Conservation (phyloP, 768 basidiomycete species). For the Neoboletus magnificus region DNA sequence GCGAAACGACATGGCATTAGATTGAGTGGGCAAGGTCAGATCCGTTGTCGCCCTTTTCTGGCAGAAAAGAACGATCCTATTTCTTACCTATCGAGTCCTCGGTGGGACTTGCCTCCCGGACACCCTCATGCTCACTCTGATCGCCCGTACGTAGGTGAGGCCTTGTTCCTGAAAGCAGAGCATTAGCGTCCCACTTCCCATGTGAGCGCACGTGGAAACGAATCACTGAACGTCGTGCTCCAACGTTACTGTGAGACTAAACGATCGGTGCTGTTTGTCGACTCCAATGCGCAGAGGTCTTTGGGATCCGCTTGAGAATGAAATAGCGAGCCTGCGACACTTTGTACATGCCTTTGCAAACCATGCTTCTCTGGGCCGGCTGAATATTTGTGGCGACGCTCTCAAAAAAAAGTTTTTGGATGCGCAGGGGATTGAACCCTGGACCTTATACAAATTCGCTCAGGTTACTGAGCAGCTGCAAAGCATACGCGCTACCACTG, state of each 20-base stretch:
- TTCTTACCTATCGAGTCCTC: neutral
- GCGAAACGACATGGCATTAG: neutral
- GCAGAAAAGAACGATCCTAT: neutral
- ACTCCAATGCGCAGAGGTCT: neutral
- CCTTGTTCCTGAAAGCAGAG: neutral
- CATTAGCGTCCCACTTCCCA: neutral
- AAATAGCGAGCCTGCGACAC: too few relatives aligned
- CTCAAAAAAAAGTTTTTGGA: constrained; percentile 31
- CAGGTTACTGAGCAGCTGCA: constrained; percentile 23
- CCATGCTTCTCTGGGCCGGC: too few relatives aligned
- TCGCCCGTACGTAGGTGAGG: neutral
- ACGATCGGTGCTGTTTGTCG: neutral
- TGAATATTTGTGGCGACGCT: too few relatives aligned
- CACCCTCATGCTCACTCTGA: neutral
- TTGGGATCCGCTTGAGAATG: neutral
- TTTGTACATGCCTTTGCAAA: too few relatives aligned
- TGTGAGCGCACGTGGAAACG: neutral
- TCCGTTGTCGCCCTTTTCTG: neutral
- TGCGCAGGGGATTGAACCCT: constrained; percentile 44
- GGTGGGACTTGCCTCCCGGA: neutral
- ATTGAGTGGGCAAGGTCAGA: neutral
- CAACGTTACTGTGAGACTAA: neutral
- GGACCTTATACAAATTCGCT: constrained; percentile 38
- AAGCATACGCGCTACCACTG: constrained; percentile 45
- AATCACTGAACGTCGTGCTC: neutral